These are phyloP conservation scores for Pseudogymnoascus sp. DNA, from an alignment of 2,329 filamentous ascomycete genomes.

Conservation along the genomic window DNA sequence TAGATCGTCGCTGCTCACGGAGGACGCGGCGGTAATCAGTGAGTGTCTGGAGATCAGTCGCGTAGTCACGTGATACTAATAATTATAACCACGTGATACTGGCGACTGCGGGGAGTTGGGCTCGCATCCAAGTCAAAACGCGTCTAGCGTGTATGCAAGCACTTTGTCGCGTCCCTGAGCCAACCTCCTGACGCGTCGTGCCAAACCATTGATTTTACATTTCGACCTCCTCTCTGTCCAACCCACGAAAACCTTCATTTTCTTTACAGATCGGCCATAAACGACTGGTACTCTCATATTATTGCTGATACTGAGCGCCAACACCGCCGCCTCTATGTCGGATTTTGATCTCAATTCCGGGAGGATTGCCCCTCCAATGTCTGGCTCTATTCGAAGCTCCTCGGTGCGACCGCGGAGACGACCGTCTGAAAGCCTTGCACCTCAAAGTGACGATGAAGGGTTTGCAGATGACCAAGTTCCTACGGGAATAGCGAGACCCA, in stretches of 20 bases:
- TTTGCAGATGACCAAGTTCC: slow-evolving; percentile 61
- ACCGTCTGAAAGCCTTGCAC: slow-evolving; percentile 56
- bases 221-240: slow-evolving; percentile 15
- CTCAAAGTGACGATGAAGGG: slow-evolving; percentile 56
- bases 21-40: background rate
- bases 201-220: slow-evolving; percentile 13
- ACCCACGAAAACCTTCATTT: slow-evolving; percentile 16
- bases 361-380: slow-evolving; percentile 42
- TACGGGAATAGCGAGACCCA: slow-evolving; percentile 40
- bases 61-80: background rate
- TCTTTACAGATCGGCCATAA: slow-evolving; percentile 12
- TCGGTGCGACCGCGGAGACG: slow-evolving; percentile 35
- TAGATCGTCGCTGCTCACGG: background rate
- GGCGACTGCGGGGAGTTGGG: background rate
- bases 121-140: background rate
- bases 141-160: slow-evolving; percentile 8
- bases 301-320: slow-evolving; percentile 25
- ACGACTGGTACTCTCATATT: slow-evolving; percentile 22
- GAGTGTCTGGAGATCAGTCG: background rate
- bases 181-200: slow-evolving; percentile 3
- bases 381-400: slow-evolving; percentile 21
- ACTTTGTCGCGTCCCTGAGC: slow-evolving; percentile 6
- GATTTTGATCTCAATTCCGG: slow-evolving; percentile 42
- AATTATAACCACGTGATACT: background rate
- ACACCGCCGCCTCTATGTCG: slow-evolving; percentile 51